Conservation (phyloP, 2,329 filamentous ascomycete species). For the Lachnellula subtilissima region DNA sequence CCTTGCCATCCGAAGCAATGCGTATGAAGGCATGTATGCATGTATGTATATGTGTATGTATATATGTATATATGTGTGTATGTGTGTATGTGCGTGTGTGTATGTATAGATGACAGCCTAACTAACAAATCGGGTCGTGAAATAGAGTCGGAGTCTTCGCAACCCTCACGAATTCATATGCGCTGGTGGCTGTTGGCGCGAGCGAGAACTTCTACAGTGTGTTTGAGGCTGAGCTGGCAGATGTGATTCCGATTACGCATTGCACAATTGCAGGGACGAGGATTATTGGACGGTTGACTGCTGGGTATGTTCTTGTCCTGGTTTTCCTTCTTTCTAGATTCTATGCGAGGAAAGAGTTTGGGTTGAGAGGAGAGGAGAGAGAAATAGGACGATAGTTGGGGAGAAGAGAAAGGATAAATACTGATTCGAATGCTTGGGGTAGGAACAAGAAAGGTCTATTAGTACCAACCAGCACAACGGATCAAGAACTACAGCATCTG, state of each 20-base stretch:
- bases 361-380: not conserved
- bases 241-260: constrained; percentile 94
- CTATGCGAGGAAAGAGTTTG: not conserved
- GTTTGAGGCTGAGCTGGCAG: constrained; percentile 96
- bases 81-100: not conserved
- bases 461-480: constrained; percentile 90
- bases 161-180: constrained; percentile 95
- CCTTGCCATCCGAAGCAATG: constrained; percentile 4
- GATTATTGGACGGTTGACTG: constrained; percentile 92
- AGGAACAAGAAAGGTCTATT: constrained; percentile 96
- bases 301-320: constrained; percentile 56
- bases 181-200: constrained; percentile 86
- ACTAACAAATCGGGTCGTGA: constrained; percentile 2
- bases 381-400: not conserved
- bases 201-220: constrained; percentile 99
- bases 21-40: not conserved
- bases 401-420: not conserved
- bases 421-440: constrained; percentile 8
- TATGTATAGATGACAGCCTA: not conserved
- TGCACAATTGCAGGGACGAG: constrained; percentile 94
- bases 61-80: too few relatives aligned
- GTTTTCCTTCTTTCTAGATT: not conserved
- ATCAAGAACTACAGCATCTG: constrained; percentile 96
- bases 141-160: constrained; percentile 92
- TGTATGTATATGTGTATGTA: too few relatives aligned